Base-by-base conservation (phyloP, 2,329 filamentous ascomycete species). In the Esteya vermicola region DNA sequence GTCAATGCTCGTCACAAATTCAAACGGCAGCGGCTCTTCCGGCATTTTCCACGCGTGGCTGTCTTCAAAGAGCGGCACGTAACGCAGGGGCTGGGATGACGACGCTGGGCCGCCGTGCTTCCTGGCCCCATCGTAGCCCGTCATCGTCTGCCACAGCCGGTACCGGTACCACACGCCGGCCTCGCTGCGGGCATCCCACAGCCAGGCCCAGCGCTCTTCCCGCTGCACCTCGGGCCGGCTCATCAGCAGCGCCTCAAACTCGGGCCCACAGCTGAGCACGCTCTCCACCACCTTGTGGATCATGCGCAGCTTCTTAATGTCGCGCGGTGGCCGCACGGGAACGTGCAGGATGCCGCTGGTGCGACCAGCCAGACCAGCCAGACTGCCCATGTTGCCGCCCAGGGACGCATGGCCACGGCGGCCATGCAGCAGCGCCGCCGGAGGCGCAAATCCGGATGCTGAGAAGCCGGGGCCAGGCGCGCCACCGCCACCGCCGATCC, bases 191-290 rank as follows among this genome's bases (percentile, higher is more conserved):
- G 86, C 72, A 56, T 96, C 81, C 79, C 85, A 98, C 6, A 98
- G 67, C 83, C 88, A 98, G 0, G 86, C 82, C 78, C 89, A 96
- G 48, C 81, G 86, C 56, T 93, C 84, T 44, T 94, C 84, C 31
- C 70, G 72, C 54, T 93, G 85, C 1, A 96, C 81, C 40, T 86
- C 77, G 0, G 82, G 75, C 16, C 84, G 70, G 37, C 79, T 81
- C 91, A 96, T 96, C 7, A 98, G 69, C 3, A 93, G 65, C 6
- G 88, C 86, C 58, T 98, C 91, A 45, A 94, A 93, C 52, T 91
- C 85, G 0, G 84, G 76, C 0, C 88, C 86, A 49, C 91, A 76
- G 19, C 77, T 74, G 9, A 95, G 63, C 0, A 96, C 66, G 3
- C 72, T 71, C 53, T 96, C 89, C 26, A 93, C 70, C 0, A 86